Conservation (phyloP, 148 eudicot genomes). For the Camellia granthamiana region DNA sequence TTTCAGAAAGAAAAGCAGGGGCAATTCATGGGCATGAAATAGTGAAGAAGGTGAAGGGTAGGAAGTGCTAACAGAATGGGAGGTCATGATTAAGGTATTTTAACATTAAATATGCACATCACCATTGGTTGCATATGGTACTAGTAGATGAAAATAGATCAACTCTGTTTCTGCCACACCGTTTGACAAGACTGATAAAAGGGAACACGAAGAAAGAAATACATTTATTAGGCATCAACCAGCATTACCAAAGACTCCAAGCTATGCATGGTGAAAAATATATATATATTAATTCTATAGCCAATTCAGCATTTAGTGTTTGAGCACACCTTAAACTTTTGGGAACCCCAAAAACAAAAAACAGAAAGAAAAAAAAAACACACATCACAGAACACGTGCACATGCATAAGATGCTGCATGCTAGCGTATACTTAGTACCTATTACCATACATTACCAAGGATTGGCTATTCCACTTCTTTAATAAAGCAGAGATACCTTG, state of each 20-base stretch:
- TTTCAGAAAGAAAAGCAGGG: no score
- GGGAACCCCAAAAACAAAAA: background rate
- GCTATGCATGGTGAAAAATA: background rate
- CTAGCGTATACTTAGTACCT: background rate
- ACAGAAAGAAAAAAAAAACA: background rate
- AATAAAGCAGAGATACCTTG: conserved; percentile 47
- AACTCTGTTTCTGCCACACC: background rate
- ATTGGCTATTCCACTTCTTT: background rate
- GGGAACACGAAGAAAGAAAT: no score
- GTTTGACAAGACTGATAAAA: background rate
- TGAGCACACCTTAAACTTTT: background rate
- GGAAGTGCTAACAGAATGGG: background rate
- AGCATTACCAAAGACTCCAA: background rate
- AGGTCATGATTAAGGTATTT: background rate
- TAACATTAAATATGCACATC: background rate
- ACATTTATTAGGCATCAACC: background rate
- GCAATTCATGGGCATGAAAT: no score
- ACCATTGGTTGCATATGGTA: background rate
- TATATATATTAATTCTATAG: background rate
- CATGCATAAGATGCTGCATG: background rate
- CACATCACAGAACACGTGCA: background rate
- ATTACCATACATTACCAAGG: background rate
- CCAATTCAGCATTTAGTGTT: background rate
- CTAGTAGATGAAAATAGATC: background rate
- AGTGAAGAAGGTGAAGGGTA: background rate